Percentiles rank a stretch among this genome's conserved stretches.
These are phyloP conservation scores for Sherardia arvensis DNA, from an alignment of 257 asterid genomes.

Conservation along the genomic window DNA sequence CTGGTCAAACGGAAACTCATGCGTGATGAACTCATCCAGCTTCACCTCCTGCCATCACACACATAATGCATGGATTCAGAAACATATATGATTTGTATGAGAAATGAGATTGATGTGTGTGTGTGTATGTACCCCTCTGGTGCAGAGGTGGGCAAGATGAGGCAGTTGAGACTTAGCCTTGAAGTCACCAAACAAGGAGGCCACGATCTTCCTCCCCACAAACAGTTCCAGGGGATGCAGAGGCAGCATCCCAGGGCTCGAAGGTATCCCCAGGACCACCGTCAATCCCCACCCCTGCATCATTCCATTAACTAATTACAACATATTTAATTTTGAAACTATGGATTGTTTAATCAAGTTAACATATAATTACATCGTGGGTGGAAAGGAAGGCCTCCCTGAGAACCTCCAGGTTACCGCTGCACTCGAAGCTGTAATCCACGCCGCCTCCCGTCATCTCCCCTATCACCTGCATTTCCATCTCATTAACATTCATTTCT, in stretches of 20 bases:
- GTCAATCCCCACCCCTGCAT: constrained; percentile 74
- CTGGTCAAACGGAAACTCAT: constrained; percentile 53
- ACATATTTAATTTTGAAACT: too few species aligned
- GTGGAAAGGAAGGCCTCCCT: constrained; percentile 85
- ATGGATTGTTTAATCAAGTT: too few species aligned
- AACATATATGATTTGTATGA: too few species aligned
- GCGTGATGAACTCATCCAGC: constrained; percentile 76
- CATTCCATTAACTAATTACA: not conserved
- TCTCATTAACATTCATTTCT: too few species aligned
- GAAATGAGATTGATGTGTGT: too few species aligned
- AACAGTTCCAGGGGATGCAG: constrained; percentile 90
- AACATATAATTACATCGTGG: constrained; percentile 28
- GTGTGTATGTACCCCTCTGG: constrained; percentile 41
- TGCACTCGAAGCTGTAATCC: constrained; percentile 79
- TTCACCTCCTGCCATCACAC: constrained; percentile 30
- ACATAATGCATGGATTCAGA: too few species aligned
- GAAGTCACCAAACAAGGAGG: constrained; percentile 73
- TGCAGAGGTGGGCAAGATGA: constrained; percentile 48
- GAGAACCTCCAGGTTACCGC: constrained; percentile 79
- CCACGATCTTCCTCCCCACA: constrained; percentile 71
- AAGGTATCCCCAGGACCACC: constrained; percentile 62
- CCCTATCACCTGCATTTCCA: constrained; percentile 29
- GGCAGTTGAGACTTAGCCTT: constrained; percentile 86
- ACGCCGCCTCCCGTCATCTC: constrained; percentile 67
- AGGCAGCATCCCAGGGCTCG: constrained; percentile 59